Evolutionary conservation across 2,329 filamentous ascomycete species (phyloP).

Genomic region (Berkeleyomyces basicola): DNA sequence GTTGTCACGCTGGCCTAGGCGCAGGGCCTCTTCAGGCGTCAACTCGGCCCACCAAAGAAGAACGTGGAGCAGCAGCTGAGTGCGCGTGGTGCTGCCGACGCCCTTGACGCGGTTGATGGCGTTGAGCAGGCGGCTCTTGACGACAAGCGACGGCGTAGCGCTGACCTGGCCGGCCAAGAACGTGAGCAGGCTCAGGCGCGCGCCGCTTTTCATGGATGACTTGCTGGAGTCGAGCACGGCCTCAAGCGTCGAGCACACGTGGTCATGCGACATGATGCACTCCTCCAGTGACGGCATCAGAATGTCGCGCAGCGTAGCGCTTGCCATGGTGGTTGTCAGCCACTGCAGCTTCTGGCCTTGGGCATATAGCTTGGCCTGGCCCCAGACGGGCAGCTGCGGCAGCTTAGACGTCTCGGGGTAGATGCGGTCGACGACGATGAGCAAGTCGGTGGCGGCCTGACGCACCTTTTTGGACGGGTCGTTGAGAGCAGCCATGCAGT

Average conservation of each 20-base stretch:
- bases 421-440: constrained; percentile 37
- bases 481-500: constrained; percentile 54
- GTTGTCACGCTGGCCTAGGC: constrained; percentile 25
- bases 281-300: constrained; percentile 71
- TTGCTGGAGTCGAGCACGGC: constrained; percentile 26
- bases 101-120: constrained; percentile 57
- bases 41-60: constrained; percentile 52
- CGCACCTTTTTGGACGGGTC: constrained; percentile 65
- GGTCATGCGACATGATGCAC: constrained; percentile 60
- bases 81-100: constrained; percentile 51
- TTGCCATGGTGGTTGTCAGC: constrained; percentile 40
- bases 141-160: constrained; percentile 46
- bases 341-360: constrained; percentile 34
- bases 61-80: constrained; percentile 58
- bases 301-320: constrained; percentile 46
- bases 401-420: constrained; percentile 26
- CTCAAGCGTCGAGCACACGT: constrained; percentile 47
- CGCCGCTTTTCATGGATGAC: constrained; percentile 39
- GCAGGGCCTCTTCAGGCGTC: constrained; percentile 31
- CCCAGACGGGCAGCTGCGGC: constrained; percentile 35
- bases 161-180: constrained; percentile 61
- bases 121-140: constrained; percentile 57
- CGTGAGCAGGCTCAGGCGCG: constrained; percentile 47
- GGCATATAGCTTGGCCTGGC: constrained; percentile 48
- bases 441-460: constrained; percentile 52